Evolutionary conservation across 1,139 yeast genomes (phyloP).

Genomic region (Hansenula anomala): DNA sequence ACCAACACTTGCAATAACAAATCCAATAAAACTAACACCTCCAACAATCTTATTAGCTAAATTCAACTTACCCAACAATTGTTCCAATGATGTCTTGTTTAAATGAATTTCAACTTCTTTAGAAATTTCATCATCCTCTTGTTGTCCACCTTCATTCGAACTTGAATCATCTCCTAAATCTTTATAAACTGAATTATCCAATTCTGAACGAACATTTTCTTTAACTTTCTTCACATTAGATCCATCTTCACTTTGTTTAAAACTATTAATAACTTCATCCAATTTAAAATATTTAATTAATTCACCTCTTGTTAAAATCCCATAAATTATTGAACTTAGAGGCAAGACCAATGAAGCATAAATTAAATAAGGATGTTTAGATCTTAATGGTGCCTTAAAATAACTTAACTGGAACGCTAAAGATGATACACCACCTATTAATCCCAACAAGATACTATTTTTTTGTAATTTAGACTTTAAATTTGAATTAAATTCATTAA

Average conservation of each 20-base stretch:
- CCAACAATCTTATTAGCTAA: conserved; percentile 13
- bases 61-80: conserved; percentile 10
- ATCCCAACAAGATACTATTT: conserved; percentile 20
- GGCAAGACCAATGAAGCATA: conserved; percentile 29
- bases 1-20: conserved; percentile 21
- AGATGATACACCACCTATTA: conserved; percentile 23
- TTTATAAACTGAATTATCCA: conserved; percentile 23
- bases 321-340: conserved; percentile 13
- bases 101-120: conserved; percentile 21
- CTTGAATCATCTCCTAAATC: conserved; percentile 18
- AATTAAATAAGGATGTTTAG: conserved; percentile 31
- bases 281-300: conserved; percentile 9
- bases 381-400: conserved; percentile 24
- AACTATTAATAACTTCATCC: conserved; percentile 3
- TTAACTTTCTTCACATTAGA: conserved; percentile 2
- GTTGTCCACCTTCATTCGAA: conserved; percentile 6
- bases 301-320: conserved; percentile 6
- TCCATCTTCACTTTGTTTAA: background rate
- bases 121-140: conserved; percentile 18
- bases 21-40: conserved; percentile 15
- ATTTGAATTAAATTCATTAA: conserved; percentile 4
- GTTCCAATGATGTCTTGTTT: conserved; percentile 11
- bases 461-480: conserved; percentile 17
- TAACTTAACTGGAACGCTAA: conserved; percentile 28
- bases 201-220: conserved; percentile 15